Percentiles rank a stretch among this genome's conserved stretches.
These are phyloP conservation scores for Penicillium maclennaniae DNA, from an alignment of 495 filamentous ascomycete species.

Conservation along the genomic window DNA sequence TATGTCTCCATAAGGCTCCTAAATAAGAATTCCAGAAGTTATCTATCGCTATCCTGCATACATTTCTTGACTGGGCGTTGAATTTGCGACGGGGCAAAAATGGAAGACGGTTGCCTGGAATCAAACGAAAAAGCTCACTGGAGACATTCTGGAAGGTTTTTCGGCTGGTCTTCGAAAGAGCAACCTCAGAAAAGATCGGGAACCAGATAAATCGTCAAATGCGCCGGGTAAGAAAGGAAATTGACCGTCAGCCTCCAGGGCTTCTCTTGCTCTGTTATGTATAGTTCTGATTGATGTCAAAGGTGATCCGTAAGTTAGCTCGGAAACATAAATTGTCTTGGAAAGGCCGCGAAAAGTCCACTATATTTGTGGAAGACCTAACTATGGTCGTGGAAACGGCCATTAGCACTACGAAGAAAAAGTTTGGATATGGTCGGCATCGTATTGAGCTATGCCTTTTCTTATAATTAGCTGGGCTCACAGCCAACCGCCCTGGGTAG, in stretches of 20 bases:
- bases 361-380: conserved; percentile 26
- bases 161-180: conserved; percentile 25
- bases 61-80: conserved; percentile 31
- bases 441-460: conserved; percentile 25
- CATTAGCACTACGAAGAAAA: conserved; percentile 25
- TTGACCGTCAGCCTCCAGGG: conserved; percentile 7
- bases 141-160: conserved; percentile 30
- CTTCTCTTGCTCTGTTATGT: conserved; percentile 7
- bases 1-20: conserved; percentile 24
- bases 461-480: conserved; percentile 26
- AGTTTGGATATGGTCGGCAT: conserved; percentile 24
- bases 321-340: conserved; percentile 20
- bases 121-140: conserved; percentile 20
- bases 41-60: conserved; percentile 21
- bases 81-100: conserved; percentile 28
- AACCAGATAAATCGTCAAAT: conserved; percentile 24
- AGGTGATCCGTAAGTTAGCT: conserved; percentile 19
- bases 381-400: conserved; percentile 23
- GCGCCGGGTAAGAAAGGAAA: conserved; percentile 17
- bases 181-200: conserved; percentile 21
- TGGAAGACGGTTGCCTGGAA: conserved; percentile 24
- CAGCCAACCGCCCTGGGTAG: conserved; percentile 22
- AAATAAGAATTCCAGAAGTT: conserved; percentile 14
- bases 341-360: conserved; percentile 23
- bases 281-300: conserved; percentile 11